Evolutionary conservation across 2,329 filamentous ascomycete genomes (phyloP).

Genomic region (Penicillium sp.): DNA sequence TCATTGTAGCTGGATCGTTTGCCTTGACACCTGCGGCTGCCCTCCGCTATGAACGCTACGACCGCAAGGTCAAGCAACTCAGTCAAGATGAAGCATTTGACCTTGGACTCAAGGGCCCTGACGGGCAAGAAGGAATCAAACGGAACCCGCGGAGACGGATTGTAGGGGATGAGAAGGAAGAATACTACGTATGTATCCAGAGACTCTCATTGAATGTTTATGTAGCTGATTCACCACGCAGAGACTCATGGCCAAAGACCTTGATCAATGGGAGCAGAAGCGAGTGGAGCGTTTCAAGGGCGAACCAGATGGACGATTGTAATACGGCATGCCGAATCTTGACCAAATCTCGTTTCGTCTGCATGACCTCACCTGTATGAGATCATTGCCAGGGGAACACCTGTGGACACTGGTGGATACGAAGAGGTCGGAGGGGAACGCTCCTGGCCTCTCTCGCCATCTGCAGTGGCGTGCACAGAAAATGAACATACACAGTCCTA

Average conservation of each 20-base stretch:
- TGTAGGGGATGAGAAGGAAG: constrained; percentile 46
- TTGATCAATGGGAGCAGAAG: constrained; percentile 97
- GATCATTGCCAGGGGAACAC: not conserved
- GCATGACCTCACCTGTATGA: constrained; percentile 1
- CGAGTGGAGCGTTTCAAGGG: constrained; percentile 86
- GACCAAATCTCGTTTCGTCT: not conserved
- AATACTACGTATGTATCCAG: constrained; percentile 48
- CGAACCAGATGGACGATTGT: constrained; percentile 82
- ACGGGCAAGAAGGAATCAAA: constrained; percentile 76
- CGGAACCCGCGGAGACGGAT: constrained; percentile 47
- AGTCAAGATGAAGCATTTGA: constrained; percentile 84
- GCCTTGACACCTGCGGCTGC: constrained; percentile 93
- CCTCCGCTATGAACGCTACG: constrained; percentile 88
- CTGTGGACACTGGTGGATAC: not conserved
- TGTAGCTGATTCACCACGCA: constrained; percentile 38
- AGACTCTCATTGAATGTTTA: not conserved
- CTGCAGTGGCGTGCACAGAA: not conserved
- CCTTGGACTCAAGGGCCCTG: constrained; percentile 65
- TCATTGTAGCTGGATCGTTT: constrained; percentile 91
- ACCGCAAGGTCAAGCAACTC: constrained; percentile 83
- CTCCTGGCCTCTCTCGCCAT: not conserved
- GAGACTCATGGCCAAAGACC: constrained; percentile 81
- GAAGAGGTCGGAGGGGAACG: not conserved
- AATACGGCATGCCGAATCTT: constrained; percentile 22
- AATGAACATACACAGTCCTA: too few relatives aligned